phyloP scores from a whole-genome alignment of 2,329 filamentous ascomycete genomes.

The Zelopaecilomyces penicillatus region DNA sequence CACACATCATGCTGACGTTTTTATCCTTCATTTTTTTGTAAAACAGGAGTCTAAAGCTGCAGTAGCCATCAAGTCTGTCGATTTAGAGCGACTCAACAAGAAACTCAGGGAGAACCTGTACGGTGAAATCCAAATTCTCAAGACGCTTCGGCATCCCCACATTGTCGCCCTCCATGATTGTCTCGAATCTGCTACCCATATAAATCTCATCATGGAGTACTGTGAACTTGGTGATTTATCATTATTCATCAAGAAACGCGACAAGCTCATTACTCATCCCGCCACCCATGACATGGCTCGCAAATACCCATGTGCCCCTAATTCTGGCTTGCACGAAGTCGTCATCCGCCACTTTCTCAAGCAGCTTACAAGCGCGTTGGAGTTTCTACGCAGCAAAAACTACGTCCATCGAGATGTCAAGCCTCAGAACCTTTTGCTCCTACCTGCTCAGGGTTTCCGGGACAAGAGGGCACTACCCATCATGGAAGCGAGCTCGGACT shows the following conservation, averaged over 20 bases:
- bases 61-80: conserved; percentile 95
- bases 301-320: conserved; percentile 79
- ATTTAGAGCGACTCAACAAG: conserved; percentile 80
- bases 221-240: conserved; percentile 93
- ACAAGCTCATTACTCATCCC: conserved; percentile 69
- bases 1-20: conserved; percentile 1
- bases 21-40: not conserved
- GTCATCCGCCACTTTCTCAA: conserved; percentile 92
- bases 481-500: conserved; percentile 68
- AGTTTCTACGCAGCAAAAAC: conserved; percentile 77
- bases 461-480: conserved; percentile 49
- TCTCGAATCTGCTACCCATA: conserved; percentile 75
- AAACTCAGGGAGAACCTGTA: conserved; percentile 96
- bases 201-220: conserved; percentile 98
- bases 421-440: conserved; percentile 87
- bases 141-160: conserved; percentile 87
- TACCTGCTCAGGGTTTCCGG: conserved; percentile 69
- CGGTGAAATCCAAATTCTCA: conserved; percentile 90
- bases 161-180: conserved; percentile 96
- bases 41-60: conserved; percentile 65
- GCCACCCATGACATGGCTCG: conserved; percentile 83
- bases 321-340: conserved; percentile 92
- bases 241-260: conserved; percentile 90
- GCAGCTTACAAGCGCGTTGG: conserved; percentile 83
- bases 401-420: conserved; percentile 97